Evolutionary conservation across 1,284 basidiomycete genomes (phyloP), one percentile per base, ranked within the genome.

Genomic region (Mrakiaceae sp.): DNA sequence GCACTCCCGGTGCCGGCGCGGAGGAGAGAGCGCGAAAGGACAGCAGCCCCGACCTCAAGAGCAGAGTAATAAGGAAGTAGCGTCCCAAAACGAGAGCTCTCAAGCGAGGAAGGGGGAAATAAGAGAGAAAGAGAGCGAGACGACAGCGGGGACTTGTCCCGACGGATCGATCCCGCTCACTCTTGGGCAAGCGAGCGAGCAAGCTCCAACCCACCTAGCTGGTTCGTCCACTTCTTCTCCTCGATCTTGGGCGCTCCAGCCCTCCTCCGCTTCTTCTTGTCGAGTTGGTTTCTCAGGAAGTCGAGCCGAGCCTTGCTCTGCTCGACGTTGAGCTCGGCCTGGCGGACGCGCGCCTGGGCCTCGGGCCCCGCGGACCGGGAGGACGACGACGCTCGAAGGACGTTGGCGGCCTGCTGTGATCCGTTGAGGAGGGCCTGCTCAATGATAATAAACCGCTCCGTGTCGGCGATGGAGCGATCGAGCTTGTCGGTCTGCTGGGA

Each of bases 231-330:
- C 51, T 61, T 66, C 47, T 59, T 63, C 48, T 57, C 61, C 46
- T 66, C 65, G 4, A 53, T 58, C 53, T 58, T 58, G 42, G 65
- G 65, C 9, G 52, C 39, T 4, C 65, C 65, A 14, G 12, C 11
- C 58, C 62, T 50, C 40, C 62, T 58, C 50, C 62, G 57, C 51
- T 62, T 63, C 65, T 66, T 66, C 57, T 66, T 66, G 46, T 66
- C 65, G 40, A 66, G 62, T 46, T 66, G 65, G 39, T 58, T 58
- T 39, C 52, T 27, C 16, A 66, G 62, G 40, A 66, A 66, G 52
- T 63, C 61, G 8, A 66, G 62, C 27, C 65, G 27, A 43, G 59
- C 52, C 55, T 66, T 62, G 43, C 39, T 46, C 52, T 50, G 51
- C 49, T 63, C 65, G 52, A 66, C 63, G 9, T 59, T 59, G 11